Percentiles rank a stretch among this genome's conserved stretches.
These are phyloP conservation scores for Leptographium wingfieldii DNA, from an alignment of 2,329 filamentous ascomycete species.

Conservation along the genomic window DNA sequence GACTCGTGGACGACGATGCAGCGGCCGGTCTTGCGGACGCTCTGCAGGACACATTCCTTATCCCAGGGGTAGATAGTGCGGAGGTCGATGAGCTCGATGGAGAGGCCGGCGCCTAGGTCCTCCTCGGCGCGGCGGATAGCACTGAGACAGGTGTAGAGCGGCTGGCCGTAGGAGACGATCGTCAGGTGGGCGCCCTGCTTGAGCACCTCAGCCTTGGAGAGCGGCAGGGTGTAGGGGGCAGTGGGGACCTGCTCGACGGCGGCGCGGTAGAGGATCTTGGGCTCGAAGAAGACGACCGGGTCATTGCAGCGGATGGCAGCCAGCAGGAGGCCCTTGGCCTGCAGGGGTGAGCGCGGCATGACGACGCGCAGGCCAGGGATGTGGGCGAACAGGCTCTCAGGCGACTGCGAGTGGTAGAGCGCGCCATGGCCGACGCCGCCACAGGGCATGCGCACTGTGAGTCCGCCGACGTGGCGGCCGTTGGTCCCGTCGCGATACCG, in stretches of 20 bases:
- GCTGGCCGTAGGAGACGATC: slow-evolving; percentile 78
- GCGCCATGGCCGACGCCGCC: slow-evolving; percentile 84
- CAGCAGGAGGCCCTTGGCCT: slow-evolving; percentile 79
- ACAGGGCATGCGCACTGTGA: slow-evolving; percentile 83
- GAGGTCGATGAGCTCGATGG: slow-evolving; percentile 75
- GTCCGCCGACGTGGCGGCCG: slow-evolving; percentile 53
- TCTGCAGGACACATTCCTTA: slow-evolving; percentile 63
- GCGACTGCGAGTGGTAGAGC: slow-evolving; percentile 79
- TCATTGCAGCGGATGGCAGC: slow-evolving; percentile 69
- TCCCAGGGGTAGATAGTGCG: slow-evolving; percentile 90
- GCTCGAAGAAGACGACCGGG: slow-evolving; percentile 86
- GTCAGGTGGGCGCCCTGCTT: slow-evolving; percentile 73
- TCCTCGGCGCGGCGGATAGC: slow-evolving; percentile 65
- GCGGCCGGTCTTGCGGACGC: slow-evolving; percentile 75
- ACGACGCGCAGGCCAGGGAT: slow-evolving; percentile 76
- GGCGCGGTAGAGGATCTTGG: slow-evolving; percentile 83
- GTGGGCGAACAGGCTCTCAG: slow-evolving; percentile 79
- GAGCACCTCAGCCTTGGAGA: slow-evolving; percentile 75
- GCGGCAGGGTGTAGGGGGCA: slow-evolving; percentile 66
- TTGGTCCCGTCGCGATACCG: slow-evolving; percentile 58
- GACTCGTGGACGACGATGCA: slow-evolving; percentile 86
- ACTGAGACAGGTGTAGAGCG: slow-evolving; percentile 68
- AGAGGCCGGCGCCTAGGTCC: slow-evolving; percentile 63
- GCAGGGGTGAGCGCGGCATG: slow-evolving; percentile 71
- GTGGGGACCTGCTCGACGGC: slow-evolving; percentile 84